Evolutionary conservation across 345 rosid genomes (phyloP).

Genomic region (Ailanthus altissimus): DNA sequence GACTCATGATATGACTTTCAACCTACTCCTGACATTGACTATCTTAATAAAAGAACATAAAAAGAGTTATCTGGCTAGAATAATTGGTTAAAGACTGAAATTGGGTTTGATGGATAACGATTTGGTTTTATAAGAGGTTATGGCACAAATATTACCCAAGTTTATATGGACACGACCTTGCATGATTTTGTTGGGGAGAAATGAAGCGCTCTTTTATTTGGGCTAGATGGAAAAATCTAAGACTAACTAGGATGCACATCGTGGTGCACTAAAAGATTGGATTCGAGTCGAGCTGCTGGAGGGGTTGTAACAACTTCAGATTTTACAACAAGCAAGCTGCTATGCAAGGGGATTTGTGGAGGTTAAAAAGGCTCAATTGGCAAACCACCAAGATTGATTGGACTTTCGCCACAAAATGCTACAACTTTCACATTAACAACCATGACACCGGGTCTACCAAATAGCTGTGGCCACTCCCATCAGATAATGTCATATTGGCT

Average conservation of each 20-base stretch:
- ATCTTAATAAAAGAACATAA: constrained; percentile 65
- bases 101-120: constrained; percentile 80
- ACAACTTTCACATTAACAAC: constrained; percentile 84
- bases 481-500: constrained; percentile 85
- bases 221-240: constrained; percentile 56
- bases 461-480: constrained; percentile 62
- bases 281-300: constrained; percentile 56
- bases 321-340: constrained; percentile 84
- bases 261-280: constrained; percentile 60
- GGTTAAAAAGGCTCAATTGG: constrained; percentile 70
- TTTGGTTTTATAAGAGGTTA: constrained; percentile 73
- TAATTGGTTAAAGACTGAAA: constrained; percentile 81
- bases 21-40: constrained; percentile 86
- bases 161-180: constrained; percentile 47
- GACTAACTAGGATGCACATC: constrained; percentile 58
- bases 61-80: constrained; percentile 79
- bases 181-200: constrained; percentile 83
- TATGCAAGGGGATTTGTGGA: constrained; percentile 74
- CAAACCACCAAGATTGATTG: constrained; percentile 77
- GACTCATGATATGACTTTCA: constrained; percentile 56
- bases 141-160: constrained; percentile 56
- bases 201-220: constrained; percentile 57
- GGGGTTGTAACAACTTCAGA: constrained; percentile 72
- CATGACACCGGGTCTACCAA: constrained; percentile 81
- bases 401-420: constrained; percentile 65